Evolutionary conservation across 768 basidiomycete genomes (phyloP).

Genomic region (Boletus sp.): DNA sequence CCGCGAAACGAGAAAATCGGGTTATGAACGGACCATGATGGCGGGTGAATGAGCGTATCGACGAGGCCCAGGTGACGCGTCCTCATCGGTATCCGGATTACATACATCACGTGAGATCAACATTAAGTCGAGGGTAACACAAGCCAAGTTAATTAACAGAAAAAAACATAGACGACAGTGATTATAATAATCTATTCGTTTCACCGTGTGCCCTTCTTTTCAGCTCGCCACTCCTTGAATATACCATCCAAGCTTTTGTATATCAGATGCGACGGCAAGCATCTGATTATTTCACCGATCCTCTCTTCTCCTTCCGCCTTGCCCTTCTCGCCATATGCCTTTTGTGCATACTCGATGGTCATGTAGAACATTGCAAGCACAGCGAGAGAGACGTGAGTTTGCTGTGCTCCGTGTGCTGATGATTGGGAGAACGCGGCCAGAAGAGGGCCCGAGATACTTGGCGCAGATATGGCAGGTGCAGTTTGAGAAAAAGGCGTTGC

Average conservation of each 20-base stretch:
- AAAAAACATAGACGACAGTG: neutral
- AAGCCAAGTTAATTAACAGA: slow-evolving; percentile 6
- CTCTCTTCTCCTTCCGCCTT: slow-evolving; percentile 70
- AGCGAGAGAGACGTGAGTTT: slow-evolving; percentile 92
- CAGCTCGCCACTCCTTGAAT: slow-evolving; percentile 88
- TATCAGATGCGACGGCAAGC: slow-evolving; percentile 80
- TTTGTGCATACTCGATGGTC: slow-evolving; percentile 75
- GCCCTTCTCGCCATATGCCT: slow-evolving; percentile 62
- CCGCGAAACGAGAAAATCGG: neutral
- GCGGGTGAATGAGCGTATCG: slow-evolving; percentile 8
- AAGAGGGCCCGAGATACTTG: slow-evolving; percentile 65
- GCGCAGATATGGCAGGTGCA: slow-evolving; percentile 56
- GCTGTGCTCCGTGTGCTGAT: slow-evolving; percentile 80
- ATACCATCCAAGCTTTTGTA: slow-evolving; percentile 93
- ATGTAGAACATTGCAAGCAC: slow-evolving; percentile 89
- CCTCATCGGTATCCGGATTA: slow-evolving; percentile 17
- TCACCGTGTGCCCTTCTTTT: slow-evolving; percentile 67
- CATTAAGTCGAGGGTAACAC: neutral
- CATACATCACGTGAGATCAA: slow-evolving; percentile 23
- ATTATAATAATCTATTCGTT: slow-evolving; percentile 8
- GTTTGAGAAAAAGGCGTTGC: slow-evolving; percentile 67
- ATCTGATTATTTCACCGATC: slow-evolving; percentile 86
- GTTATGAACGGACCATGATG: slow-evolving; percentile 30
- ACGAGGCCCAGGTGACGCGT: slow-evolving; percentile 33
- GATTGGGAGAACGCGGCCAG: slow-evolving; percentile 67